A percentile compares a stretch with the other conserved stretches of the same genome.
Conservation (phyloP, 164 flowering plant genomes). For the Warburgia ugandensis region DNA sequence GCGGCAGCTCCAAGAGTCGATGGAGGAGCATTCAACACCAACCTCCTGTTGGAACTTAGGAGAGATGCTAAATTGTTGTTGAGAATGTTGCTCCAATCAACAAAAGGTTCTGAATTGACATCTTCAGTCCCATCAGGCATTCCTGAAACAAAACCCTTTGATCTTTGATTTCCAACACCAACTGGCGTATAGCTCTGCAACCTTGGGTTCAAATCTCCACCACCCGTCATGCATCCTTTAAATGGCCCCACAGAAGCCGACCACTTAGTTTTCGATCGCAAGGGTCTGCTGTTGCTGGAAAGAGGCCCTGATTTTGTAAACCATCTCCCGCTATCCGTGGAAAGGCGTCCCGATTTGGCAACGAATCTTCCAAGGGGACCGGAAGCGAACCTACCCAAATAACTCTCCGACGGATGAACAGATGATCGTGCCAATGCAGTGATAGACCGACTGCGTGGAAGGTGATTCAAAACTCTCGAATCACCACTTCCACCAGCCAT, state of each 20-base stretch:
- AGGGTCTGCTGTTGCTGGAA: constrained; percentile 4
- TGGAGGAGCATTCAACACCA: constrained; percentile 49
- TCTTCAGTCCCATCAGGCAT: constrained; percentile 17
- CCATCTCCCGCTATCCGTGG: background rate
- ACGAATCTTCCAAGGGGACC: constrained; percentile 41
- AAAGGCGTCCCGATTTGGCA: background rate
- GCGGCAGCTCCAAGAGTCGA: constrained; percentile 85
- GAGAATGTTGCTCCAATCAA: constrained; percentile 6
- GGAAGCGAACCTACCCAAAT: constrained; percentile 42
- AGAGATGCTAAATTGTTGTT: constrained; percentile 9
- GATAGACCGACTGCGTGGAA: constrained; percentile 50
- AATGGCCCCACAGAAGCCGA: constrained; percentile 39
- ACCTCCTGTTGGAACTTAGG: constrained; percentile 28
- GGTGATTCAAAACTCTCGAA: constrained; percentile 18
- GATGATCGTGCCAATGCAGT: constrained; percentile 42
- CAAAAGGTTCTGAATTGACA: constrained; percentile 5
- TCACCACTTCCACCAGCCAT: constrained; percentile 13
- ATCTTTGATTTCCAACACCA: constrained; percentile 12
- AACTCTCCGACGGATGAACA: constrained; percentile 49
- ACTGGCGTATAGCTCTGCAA: constrained; percentile 14
- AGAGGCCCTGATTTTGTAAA: constrained; percentile 40
- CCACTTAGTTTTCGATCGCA: constrained; percentile 20
- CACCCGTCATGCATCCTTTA: constrained; percentile 46
- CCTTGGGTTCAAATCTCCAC: constrained; percentile 24
- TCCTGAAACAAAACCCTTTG: constrained; percentile 30